Evolutionary conservation across 257 asterid species (phyloP).

Genomic region (Solanum arcanum): DNA sequence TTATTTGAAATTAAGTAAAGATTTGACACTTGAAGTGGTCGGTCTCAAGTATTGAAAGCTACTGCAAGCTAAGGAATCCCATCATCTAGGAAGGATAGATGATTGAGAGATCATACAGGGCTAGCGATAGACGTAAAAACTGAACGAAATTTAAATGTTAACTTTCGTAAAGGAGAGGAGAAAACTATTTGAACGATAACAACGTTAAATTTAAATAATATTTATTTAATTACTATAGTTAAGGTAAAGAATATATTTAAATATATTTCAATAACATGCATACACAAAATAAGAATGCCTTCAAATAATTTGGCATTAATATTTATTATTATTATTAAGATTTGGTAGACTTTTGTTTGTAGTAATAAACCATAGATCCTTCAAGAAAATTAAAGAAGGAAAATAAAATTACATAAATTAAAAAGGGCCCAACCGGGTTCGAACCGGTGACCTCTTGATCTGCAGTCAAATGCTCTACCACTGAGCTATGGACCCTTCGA

Average conservation of each 20-base stretch:
- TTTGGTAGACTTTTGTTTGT: neutral
- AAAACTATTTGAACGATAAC: neutral
- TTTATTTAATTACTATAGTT: no score
- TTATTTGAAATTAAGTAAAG: neutral
- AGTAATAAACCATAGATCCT: neutral
- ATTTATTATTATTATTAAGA: neutral
- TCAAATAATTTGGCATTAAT: neutral
- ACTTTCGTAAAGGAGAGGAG: fast-evolving
- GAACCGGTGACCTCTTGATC: slow-evolving; percentile 41
- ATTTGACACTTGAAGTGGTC: neutral
- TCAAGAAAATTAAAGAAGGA: no score
- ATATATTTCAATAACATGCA: no score
- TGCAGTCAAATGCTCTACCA: slow-evolving; percentile 77
- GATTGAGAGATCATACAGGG: neutral
- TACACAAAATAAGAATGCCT: neutral
- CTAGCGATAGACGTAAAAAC: no score
- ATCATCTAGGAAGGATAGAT: no score
- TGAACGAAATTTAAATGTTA: no score
- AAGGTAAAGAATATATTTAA: no score
- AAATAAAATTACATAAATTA: neutral
- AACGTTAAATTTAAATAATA: no score
- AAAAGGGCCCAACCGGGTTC: slow-evolving; percentile 30
- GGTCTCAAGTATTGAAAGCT: neutral
- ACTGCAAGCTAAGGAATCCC: no score
- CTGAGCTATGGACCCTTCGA: slow-evolving; percentile 54